Evolutionary conservation across 352 stramenopile genomes (phyloP), one percentile per base, ranked within the genome.

Genomic region (Pythium brassicae): DNA sequence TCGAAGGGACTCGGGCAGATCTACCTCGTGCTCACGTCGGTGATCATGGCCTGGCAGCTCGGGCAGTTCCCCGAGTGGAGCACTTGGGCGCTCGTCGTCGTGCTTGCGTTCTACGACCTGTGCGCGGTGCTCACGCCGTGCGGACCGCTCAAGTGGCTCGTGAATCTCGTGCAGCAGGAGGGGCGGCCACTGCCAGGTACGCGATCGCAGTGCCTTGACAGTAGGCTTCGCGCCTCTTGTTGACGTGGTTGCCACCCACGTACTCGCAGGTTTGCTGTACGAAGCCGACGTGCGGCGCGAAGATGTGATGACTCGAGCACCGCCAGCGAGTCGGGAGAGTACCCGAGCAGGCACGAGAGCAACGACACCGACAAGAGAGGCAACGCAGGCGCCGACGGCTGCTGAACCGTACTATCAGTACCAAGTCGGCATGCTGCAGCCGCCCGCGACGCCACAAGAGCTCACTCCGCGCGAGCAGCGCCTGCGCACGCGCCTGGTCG

Each of bases 101-200:
- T 98, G 50, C 79, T 99, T 37, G 97, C 96, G 1, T 88, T 99
- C 37, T 99, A 99, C 72, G 97, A 99, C 76, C 71, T 99, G n/a
- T 99, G 95, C 63, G 97, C 97, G 3, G 97, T 99, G 9, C 71
- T 99, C n/a, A 98, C 96, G n/a, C 97, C 97, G 0, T 99, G 95
- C 72, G 97, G 97, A 5, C 97, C 97, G 22, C 69, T 99, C 25
- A 98, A 98, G 58, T 95, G 89, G 53, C 76, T 99, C 17, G 93
- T 96, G 12, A 92, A 98, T 50, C 72, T 99, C 2, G 96, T 99
- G 55, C 89, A 98, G 57, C 78, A 97, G 53, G 79, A 95, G 63
- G 83, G 85, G 14, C 76, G 85, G 0, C 78, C 86, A 0, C 81
- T 99, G 19, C 96, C 96, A 60, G 96, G 83, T 89, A 65, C 34